Evolutionary conservation across 805 yeast genomes (phyloP).

Genomic region (Jamesozyma jinghongensis): DNA sequence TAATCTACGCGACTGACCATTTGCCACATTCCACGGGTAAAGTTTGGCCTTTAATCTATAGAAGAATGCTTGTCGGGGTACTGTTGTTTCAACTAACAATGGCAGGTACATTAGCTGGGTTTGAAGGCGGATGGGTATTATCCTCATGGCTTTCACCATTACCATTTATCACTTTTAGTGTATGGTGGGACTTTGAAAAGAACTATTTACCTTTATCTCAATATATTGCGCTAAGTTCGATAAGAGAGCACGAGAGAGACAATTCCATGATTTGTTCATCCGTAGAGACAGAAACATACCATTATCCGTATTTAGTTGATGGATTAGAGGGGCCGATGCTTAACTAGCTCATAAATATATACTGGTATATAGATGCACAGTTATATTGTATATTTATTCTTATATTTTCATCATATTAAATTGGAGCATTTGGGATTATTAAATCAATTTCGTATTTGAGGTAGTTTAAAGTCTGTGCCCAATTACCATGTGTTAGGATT

Average conservation of each 20-base stretch:
- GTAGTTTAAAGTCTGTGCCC: neutral
- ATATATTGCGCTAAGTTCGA: slow-evolving; percentile 81
- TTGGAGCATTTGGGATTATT: slow-evolving; percentile 1
- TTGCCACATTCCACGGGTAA: slow-evolving; percentile 96
- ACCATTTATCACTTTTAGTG: slow-evolving; percentile 57
- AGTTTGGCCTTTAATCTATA: slow-evolving; percentile 86
- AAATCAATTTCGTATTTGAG: neutral
- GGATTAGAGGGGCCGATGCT: slow-evolving; percentile 82
- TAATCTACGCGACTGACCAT: slow-evolving; percentile 83
- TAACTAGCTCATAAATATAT: slow-evolving; percentile 18
- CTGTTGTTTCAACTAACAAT: slow-evolving; percentile 81
- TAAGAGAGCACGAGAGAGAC: slow-evolving; percentile 39
- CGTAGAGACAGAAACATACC: slow-evolving; percentile 43
- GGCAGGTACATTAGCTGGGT: slow-evolving; percentile 77
- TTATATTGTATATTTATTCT: neutral
- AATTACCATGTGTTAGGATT: slow-evolving; percentile 12
- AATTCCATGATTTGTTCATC: slow-evolving; percentile 16
- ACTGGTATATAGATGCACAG: neutral
- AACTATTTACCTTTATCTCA: slow-evolving; percentile 71
- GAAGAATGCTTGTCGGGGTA: slow-evolving; percentile 74
- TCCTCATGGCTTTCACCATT: slow-evolving; percentile 69
- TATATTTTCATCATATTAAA: neutral
- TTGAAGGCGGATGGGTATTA: slow-evolving; percentile 68
- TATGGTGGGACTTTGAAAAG: slow-evolving; percentile 72
- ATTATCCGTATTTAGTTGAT: slow-evolving; percentile 63